These are phyloP conservation scores for Orbilia oligospora DNA, from an alignment of 2,329 filamentous ascomycete species.

Conservation along the genomic window DNA sequence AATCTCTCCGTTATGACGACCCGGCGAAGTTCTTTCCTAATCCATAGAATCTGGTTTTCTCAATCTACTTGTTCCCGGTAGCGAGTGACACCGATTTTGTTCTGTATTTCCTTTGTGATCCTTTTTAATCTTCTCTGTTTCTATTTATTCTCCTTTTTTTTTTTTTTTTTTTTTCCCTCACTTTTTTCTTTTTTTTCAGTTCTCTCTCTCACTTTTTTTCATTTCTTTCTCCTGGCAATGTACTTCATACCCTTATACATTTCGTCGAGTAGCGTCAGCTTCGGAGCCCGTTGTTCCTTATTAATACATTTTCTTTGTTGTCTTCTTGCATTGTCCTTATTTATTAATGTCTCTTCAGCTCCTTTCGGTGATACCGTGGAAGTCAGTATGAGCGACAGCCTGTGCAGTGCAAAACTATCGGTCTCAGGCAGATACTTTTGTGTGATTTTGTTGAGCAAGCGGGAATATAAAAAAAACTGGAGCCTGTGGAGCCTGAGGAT, in stretches of 20 bases:
- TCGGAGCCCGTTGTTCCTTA: constrained; percentile 60
- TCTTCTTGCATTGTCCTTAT: constrained; percentile 43
- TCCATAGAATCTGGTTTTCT: constrained; percentile 39
- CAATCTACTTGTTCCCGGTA: constrained; percentile 30
- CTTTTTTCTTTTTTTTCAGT: constrained; percentile 49
- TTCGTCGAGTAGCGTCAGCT: constrained; percentile 62
- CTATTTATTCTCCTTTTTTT: constrained; percentile 55
- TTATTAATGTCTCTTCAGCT: constrained; percentile 62
- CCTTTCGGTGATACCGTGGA: constrained; percentile 60
- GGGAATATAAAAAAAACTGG: constrained; percentile 35
- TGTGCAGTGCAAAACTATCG: constrained; percentile 9
- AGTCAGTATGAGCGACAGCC: constrained; percentile 10
- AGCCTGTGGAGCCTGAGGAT: constrained; percentile 42
- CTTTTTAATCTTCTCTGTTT: constrained; percentile 60
- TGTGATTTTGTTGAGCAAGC: constrained; percentile 40
- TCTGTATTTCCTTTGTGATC: constrained; percentile 61
- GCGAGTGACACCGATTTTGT: constrained; percentile 47
- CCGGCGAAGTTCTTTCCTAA: constrained; percentile 32
- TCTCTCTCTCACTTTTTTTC: too few relatives aligned
- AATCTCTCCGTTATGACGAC: constrained; percentile 34
- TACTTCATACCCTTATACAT: constrained; percentile 61
- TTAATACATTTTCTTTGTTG: constrained; percentile 54
- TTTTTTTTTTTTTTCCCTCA: constrained; percentile 49
- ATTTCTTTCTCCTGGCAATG: constrained; percentile 54
- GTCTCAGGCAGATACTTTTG: constrained; percentile 38